These are phyloP conservation scores for Trichoderma asperellum DNA, from an alignment of 2,329 filamentous ascomycete genomes.

Conservation along the genomic window DNA sequence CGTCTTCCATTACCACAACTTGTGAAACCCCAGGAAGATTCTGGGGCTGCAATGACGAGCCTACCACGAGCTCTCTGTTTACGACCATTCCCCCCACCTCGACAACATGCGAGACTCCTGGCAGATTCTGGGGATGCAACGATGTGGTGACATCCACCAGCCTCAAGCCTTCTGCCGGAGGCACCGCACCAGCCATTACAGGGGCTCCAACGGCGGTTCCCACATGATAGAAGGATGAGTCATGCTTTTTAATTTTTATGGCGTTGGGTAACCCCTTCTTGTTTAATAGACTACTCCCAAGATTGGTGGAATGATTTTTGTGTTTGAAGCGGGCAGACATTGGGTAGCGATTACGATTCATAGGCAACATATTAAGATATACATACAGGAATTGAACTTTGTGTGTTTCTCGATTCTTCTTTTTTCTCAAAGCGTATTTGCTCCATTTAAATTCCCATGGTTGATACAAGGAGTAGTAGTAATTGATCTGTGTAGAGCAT, in stretches of 20 bases:
- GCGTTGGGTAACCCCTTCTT: conserved; percentile 10
- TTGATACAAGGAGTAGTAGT: background rate
- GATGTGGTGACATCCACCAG: conserved; percentile 43
- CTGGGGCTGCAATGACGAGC: conserved; percentile 54
- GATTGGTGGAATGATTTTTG: conserved; percentile 3
- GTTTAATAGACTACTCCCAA: conserved; percentile 18
- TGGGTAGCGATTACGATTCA: conserved; percentile 23
- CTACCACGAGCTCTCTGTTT: conserved; percentile 31
- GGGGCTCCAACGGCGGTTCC: conserved; percentile 40
- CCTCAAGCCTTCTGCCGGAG: conserved; percentile 47
- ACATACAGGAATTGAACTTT: background rate
- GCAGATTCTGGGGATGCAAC: conserved; percentile 60
- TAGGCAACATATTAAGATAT: conserved; percentile 14
- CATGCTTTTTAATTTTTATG: background rate
- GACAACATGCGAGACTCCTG: conserved; percentile 54
- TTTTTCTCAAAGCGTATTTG: background rate
- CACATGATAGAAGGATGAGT: conserved; percentile 40
- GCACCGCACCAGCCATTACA: conserved; percentile 38
- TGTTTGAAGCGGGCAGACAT: conserved; percentile 14
- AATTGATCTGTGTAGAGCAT: background rate
- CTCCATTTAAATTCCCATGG: background rate
- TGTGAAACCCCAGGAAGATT: conserved; percentile 60
- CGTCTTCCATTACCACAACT: conserved; percentile 36
- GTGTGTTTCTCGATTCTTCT: background rate
- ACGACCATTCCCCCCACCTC: conserved; percentile 39